Evolutionary conservation across 2,329 filamentous ascomycete species (phyloP).

Genomic region (Neoascochyta sp.): DNA sequence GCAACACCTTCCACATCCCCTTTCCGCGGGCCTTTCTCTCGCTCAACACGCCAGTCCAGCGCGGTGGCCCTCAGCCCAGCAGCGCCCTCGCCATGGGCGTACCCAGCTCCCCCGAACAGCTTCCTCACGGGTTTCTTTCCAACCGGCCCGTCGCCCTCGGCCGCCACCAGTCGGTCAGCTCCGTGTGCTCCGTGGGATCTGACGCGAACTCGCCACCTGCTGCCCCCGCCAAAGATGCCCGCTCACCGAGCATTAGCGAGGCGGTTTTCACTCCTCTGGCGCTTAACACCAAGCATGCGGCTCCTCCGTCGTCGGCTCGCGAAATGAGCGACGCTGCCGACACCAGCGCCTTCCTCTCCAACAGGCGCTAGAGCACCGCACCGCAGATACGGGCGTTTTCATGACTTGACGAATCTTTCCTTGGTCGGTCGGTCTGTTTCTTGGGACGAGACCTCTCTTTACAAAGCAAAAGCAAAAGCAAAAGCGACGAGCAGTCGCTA

Average conservation of each 20-base stretch:
- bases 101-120: conserved; percentile 13
- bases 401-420: too few relatives aligned
- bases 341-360: conserved; percentile 29
- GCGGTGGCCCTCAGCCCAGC: conserved; percentile 6
- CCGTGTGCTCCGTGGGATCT: conserved; percentile 17
- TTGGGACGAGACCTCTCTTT: too few relatives aligned
- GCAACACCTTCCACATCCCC: conserved; percentile 35
- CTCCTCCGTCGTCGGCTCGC: conserved; percentile 19
- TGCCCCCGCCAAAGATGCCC: conserved; percentile 21
- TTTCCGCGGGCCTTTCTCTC: conserved; percentile 36
- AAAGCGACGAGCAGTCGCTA: too few relatives aligned
- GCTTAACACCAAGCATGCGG: conserved; percentile 33
- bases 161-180: conserved; percentile 29
- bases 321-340: conserved; percentile 20
- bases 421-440: too few relatives aligned
- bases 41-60: conserved; percentile 34
- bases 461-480: too few relatives aligned
- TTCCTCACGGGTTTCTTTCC: conserved; percentile 38
- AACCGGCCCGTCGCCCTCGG: conserved; percentile 21
- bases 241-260: conserved; percentile 25
- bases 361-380: conserved; percentile 30
- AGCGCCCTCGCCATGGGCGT: conserved; percentile 6
- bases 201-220: conserved; percentile 26
- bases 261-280: conserved; percentile 32
- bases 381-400: too few relatives aligned